A percentile compares a stretch with the other conserved stretches of the same genome.
phyloP scores from a whole-genome alignment of 139 green algal species.

The Chlamydomonas sp. region DNA sequence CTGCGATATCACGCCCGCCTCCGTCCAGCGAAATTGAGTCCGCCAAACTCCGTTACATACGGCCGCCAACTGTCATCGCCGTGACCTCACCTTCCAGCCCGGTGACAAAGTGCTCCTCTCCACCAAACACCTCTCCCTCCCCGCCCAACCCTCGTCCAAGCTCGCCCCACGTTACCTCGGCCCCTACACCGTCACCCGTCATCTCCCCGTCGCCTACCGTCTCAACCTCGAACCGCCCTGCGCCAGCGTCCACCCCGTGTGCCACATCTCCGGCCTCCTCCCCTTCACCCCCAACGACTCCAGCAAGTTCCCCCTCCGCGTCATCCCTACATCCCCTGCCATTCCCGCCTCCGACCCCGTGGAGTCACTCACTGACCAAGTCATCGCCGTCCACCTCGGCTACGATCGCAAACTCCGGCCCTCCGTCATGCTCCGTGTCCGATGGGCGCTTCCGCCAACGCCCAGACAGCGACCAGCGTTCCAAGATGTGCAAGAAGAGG shows the following conservation, averaged over 20 bases:
- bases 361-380: too few species aligned
- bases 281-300: conserved; percentile 10
- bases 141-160: conserved; percentile 20
- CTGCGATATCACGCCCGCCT: conserved; percentile 25
- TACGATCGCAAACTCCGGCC: too few species aligned
- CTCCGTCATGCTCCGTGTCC: too few species aligned
- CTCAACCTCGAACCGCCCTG: conserved; percentile 18
- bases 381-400: too few species aligned
- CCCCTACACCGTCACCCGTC: conserved; percentile 32
- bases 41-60: conserved; percentile 9
- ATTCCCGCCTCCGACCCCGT: too few species aligned
- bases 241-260: conserved; percentile 19
- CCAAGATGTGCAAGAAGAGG: too few species aligned
- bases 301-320: conserved; percentile 9
- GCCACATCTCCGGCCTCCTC: conserved; percentile 34
- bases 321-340: too few species aligned
- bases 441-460: too few species aligned
- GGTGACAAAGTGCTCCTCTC: conserved; percentile 31
- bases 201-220: conserved; percentile 29
- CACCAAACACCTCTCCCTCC: conserved; percentile 29
- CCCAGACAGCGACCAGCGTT: too few species aligned
- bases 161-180: conserved; percentile 28
- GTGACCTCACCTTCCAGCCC: conserved; percentile 30
- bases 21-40: background rate
- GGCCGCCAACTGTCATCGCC: conserved; percentile 13